Evolutionary conservation across 441 rosid genomes (phyloP).

Genomic region (Daphne laureola): DNA sequence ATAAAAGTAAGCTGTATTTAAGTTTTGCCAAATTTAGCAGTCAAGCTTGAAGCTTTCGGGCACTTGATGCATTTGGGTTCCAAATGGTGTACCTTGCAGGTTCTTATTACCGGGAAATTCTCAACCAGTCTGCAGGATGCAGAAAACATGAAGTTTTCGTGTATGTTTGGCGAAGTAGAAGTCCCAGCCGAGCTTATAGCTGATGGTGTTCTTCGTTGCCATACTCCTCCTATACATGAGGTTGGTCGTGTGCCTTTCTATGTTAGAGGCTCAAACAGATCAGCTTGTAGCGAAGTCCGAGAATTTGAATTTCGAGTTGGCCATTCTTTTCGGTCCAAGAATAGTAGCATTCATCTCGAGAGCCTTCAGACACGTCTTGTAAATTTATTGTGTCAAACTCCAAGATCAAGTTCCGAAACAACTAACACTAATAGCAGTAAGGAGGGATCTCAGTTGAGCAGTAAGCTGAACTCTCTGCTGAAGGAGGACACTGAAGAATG

Average conservation of each 20-base stretch:
- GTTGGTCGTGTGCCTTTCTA: slow-evolving; percentile 88
- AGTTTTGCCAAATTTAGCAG: slow-evolving; percentile 12
- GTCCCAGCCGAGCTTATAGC: slow-evolving; percentile 79
- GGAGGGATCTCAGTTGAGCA: slow-evolving; percentile 44
- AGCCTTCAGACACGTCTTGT: slow-evolving; percentile 51
- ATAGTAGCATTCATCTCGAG: slow-evolving; percentile 22
- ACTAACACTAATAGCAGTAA: slow-evolving; percentile 15
- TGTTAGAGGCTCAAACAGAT: slow-evolving; percentile 82
- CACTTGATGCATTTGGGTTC: slow-evolving; percentile 11
- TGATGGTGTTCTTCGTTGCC: slow-evolving; percentile 73
- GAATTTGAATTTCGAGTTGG: slow-evolving; percentile 65
- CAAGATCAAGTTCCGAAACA: slow-evolving; percentile 22
- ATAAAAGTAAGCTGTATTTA: slow-evolving; percentile 39
- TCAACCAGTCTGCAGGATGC: slow-evolving; percentile 48
- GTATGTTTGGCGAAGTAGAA: slow-evolving; percentile 97
- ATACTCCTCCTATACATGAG: slow-evolving; percentile 58
- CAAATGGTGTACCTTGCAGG: slow-evolving; percentile 26
- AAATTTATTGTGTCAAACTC: slow-evolving; percentile 41
- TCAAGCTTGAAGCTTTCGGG: background rate
- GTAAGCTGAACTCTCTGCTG: slow-evolving; percentile 53
- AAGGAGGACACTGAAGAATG: slow-evolving; percentile 47
- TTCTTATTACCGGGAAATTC: slow-evolving; percentile 69
- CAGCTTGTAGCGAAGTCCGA: slow-evolving; percentile 96
- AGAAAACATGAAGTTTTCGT: slow-evolving; percentile 56
- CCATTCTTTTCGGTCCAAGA: slow-evolving; percentile 16